phyloP scores from a whole-genome alignment of 192 early-diverging fungal genomes.

The Umbelopsis ramanniana region DNA sequence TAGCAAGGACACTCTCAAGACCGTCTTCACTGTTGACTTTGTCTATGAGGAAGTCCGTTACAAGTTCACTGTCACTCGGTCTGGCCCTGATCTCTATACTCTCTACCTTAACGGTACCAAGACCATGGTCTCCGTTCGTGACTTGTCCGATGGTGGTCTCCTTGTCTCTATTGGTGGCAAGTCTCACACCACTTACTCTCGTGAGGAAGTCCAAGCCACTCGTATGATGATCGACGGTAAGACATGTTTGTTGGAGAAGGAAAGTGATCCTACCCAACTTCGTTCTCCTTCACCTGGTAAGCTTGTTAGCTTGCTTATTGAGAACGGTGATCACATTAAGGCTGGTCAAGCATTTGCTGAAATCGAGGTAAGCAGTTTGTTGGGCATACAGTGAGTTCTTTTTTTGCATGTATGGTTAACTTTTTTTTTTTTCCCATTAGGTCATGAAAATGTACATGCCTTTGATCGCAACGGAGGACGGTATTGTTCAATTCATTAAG shows the following conservation, averaged over 20 bases:
- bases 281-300: conserved; percentile 96
- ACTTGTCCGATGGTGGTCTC: conserved; percentile 90
- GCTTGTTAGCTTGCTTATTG: conserved; percentile 91
- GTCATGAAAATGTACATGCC: conserved; percentile 99
- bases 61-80: conserved; percentile 81
- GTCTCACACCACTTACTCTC: conserved; percentile 88
- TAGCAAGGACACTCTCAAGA: conserved; percentile 71
- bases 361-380: conserved; percentile 73
- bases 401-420: not conserved
- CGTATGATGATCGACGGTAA: conserved; percentile 90
- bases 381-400: not conserved
- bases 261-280: conserved; percentile 96
- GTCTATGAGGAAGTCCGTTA: conserved; percentile 93
- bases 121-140: conserved; percentile 82
- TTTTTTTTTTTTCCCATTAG: conserved; percentile 17
- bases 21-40: conserved; percentile 83
- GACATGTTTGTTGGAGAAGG: conserved; percentile 92
- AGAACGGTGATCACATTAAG: conserved; percentile 90
- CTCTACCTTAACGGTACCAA: conserved; percentile 83
- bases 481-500: conserved; percentile 87
- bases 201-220: conserved; percentile 88
- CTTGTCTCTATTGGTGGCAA: conserved; percentile 90
- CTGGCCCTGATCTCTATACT: conserved; percentile 79
- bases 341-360: conserved; percentile 94
- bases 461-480: conserved; percentile 87